phyloP scores from a whole-genome alignment of 2,329 filamentous ascomycete genomes.

The Phyllosticta citriasiana region DNA sequence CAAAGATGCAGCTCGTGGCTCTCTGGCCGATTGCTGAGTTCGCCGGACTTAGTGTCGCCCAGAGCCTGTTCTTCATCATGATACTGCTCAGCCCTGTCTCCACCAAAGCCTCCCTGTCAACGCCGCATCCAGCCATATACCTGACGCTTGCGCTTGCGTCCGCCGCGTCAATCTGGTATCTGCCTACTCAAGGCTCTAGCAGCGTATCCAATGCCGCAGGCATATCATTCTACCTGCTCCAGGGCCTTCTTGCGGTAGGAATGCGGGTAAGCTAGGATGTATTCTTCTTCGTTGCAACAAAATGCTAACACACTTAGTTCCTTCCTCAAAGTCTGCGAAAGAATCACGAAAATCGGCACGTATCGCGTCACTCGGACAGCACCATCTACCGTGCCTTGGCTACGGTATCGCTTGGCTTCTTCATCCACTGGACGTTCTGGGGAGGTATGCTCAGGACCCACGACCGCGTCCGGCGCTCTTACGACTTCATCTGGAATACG shows the following conservation, averaged over 20 bases:
- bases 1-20: conserved; percentile 38
- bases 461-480: conserved; percentile 30
- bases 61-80: conserved; percentile 53
- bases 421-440: conserved; percentile 21
- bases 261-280: conserved; percentile 17
- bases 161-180: conserved; percentile 33
- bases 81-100: conserved; percentile 47
- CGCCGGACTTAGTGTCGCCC: conserved; percentile 50
- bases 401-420: conserved; percentile 25
- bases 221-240: conserved; percentile 18
- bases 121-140: conserved; percentile 23
- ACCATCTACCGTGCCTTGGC: conserved; percentile 13
- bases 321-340: conserved; percentile 42
- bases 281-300: neutral
- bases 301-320: conserved; percentile 15
- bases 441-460: conserved; percentile 41
- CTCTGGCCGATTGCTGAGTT: conserved; percentile 51
- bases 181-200: conserved; percentile 19
- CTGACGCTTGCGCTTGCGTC: conserved; percentile 36
- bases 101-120: conserved; percentile 24
- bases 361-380: conserved; percentile 32
- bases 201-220: conserved; percentile 16
- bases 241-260: conserved; percentile 26
- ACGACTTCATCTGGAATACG: conserved; percentile 24
- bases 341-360: conserved; percentile 31